Percentiles rank a stretch among this genome's conserved stretches.
These are phyloP conservation scores for Boletus rubroflammeus DNA, from an alignment of 768 basidiomycete genomes.

Conservation along the genomic window DNA sequence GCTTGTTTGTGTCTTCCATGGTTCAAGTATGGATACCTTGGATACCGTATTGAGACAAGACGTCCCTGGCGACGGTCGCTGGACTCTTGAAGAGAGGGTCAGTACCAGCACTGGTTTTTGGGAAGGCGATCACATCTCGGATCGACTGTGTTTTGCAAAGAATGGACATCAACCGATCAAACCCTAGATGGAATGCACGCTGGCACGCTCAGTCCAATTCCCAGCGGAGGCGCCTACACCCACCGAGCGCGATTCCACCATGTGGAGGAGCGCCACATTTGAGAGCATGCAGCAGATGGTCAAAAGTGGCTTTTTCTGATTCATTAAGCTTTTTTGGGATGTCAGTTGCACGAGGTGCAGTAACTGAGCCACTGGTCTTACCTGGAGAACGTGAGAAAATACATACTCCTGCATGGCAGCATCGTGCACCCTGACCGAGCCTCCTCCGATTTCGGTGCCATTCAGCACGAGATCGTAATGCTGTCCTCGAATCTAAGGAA, in stretches of 20 bases:
- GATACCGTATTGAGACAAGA: constrained; percentile 65
- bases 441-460: constrained; percentile 91
- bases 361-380: constrained; percentile 31
- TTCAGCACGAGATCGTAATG: constrained; percentile 96
- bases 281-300: constrained; percentile 83
- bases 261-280: constrained; percentile 92
- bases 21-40: constrained; percentile 28
- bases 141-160: constrained; percentile 85
- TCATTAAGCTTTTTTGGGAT: constrained; percentile 57
- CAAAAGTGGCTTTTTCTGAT: constrained; percentile 70
- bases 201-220: constrained; percentile 4
- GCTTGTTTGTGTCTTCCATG: constrained; percentile 1
- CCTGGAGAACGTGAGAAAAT: constrained; percentile 73
- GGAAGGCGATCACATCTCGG: constrained; percentile 95
- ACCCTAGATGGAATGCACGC: constrained; percentile 48
- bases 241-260: constrained; percentile 91
- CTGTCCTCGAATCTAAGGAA: constrained; percentile 79
- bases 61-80: constrained; percentile 48
- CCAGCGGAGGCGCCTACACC: constrained; percentile 18
- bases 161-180: constrained; percentile 91
- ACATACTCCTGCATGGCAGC: constrained; percentile 82
- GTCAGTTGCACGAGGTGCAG: constrained; percentile 12
- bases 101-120: constrained; percentile 79
- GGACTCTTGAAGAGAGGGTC: constrained; percentile 92
- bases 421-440: constrained; percentile 91